Conservation (phyloP, 331 rosid species). For the Spiraea crenata region DNA sequence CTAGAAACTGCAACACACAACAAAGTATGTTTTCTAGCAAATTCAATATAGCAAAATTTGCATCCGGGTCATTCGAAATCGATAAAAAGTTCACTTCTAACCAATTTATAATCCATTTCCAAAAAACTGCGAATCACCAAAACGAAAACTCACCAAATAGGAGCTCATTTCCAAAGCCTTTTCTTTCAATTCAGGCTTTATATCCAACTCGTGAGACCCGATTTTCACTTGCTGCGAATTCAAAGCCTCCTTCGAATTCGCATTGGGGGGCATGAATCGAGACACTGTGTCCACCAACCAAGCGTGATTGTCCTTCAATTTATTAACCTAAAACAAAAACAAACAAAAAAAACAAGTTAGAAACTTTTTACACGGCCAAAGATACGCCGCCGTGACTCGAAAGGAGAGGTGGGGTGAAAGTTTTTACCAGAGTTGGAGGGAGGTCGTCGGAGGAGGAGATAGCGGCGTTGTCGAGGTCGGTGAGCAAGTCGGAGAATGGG, state of each 20-base stretch:
- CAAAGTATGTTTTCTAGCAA: constrained; percentile 2
- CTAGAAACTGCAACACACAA: constrained; percentile 59
- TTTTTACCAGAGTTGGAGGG: constrained; percentile 59
- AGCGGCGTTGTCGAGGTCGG: constrained; percentile 71
- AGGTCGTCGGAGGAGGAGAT: constrained; percentile 58
- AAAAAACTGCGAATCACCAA: background rate
- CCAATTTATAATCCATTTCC: background rate
- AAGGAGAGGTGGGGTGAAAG: too few species aligned
- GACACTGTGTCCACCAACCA: constrained; percentile 70
- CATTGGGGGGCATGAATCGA: constrained; percentile 65
- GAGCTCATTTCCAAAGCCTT: constrained; percentile 73
- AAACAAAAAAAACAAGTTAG: constrained; percentile 9
- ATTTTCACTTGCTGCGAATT: constrained; percentile 55
- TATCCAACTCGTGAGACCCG: constrained; percentile 55
- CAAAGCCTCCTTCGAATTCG: constrained; percentile 70
- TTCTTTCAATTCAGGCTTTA: constrained; percentile 65
- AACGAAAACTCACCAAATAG: constrained; percentile 50
- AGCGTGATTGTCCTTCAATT: constrained; percentile 68
- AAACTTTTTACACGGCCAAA: background rate
- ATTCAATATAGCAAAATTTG: background rate
- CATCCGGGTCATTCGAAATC: background rate
- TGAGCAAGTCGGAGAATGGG: constrained; percentile 58
- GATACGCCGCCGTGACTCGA: too few species aligned
- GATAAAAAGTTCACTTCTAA: background rate
- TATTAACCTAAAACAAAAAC: constrained; percentile 50